Evolutionary conservation across 768 basidiomycete genomes (phyloP).

Genomic region (Agrocybe praecox): DNA sequence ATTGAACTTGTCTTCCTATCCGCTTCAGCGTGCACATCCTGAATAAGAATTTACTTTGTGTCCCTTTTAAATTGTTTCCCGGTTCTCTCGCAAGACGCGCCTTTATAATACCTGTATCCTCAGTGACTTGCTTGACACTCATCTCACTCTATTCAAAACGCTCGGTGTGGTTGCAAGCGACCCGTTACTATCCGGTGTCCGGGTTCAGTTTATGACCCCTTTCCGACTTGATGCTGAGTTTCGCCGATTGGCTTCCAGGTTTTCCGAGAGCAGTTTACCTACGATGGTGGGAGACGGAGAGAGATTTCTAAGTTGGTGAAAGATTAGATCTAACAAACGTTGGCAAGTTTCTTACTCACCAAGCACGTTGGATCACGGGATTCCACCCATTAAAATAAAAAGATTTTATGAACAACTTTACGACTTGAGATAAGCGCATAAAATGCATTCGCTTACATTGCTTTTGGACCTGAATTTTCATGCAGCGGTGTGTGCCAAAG

Average conservation of each 20-base stretch:
- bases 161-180: too few species aligned
- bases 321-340: constrained; percentile 3
- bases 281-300: constrained; percentile 5
- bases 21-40: too few species aligned
- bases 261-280: constrained; percentile 1
- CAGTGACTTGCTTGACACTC: too few species aligned
- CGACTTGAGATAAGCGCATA: too few species aligned
- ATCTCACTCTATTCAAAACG: too few species aligned
- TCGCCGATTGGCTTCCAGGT: not conserved
- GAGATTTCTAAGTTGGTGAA: not conserved
- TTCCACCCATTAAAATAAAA: not conserved
- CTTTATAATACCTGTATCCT: too few species aligned
- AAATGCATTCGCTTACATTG: not conserved
- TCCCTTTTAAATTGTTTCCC: too few species aligned
- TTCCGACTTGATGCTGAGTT: not conserved
- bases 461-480: not conserved
- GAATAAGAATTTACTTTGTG: too few species aligned
- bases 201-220: not conserved
- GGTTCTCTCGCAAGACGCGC: too few species aligned
- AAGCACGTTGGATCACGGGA: constrained; percentile 15
- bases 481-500: not conserved
- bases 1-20: too few species aligned
- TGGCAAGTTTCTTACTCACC: constrained; percentile 8
- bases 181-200: not conserved
- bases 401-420: not conserved